Conservation (phyloP, 805 yeast species). For the Komagataella ulmi region DNA sequence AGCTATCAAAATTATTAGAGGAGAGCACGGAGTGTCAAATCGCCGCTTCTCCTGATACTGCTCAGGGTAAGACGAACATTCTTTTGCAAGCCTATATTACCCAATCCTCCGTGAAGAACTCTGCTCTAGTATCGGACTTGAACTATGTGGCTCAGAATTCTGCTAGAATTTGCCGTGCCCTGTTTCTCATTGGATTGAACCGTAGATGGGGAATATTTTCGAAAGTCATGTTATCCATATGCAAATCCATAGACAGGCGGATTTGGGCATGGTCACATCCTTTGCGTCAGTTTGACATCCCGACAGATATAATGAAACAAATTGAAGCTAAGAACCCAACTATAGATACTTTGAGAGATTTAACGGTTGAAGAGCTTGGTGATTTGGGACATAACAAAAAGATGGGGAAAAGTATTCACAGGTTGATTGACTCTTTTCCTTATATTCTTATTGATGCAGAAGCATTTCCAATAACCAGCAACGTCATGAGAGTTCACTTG, state of each 20-base stretch:
- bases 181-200: slow-evolving; percentile 75
- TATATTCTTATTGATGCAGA: slow-evolving; percentile 62
- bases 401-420: slow-evolving; percentile 53
- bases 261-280: slow-evolving; percentile 92
- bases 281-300: slow-evolving; percentile 71
- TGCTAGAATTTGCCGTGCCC: slow-evolving; percentile 83
- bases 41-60: slow-evolving; percentile 58
- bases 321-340: slow-evolving; percentile 52
- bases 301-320: slow-evolving; percentile 47
- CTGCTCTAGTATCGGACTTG: slow-evolving; percentile 75
- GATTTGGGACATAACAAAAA: slow-evolving; percentile 75
- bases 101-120: slow-evolving; percentile 54
- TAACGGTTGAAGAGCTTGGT: slow-evolving; percentile 69
- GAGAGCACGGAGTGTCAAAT: slow-evolving; percentile 65
- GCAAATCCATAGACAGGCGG: slow-evolving; percentile 75
- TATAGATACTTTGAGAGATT: slow-evolving; percentile 61
- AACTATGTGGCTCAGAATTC: slow-evolving; percentile 94
- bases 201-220: slow-evolving; percentile 86
- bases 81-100: slow-evolving; percentile 84
- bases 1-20: slow-evolving; percentile 49
- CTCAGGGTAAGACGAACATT: slow-evolving; percentile 81
- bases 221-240: slow-evolving; percentile 60
- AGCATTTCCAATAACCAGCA: slow-evolving; percentile 77
- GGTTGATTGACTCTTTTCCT: slow-evolving; percentile 63
- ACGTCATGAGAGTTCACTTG: slow-evolving; percentile 74